These are phyloP conservation scores for Miamiensis avidus DNA, from an alignment of 169 alveolate species.

Conservation along the genomic window DNA sequence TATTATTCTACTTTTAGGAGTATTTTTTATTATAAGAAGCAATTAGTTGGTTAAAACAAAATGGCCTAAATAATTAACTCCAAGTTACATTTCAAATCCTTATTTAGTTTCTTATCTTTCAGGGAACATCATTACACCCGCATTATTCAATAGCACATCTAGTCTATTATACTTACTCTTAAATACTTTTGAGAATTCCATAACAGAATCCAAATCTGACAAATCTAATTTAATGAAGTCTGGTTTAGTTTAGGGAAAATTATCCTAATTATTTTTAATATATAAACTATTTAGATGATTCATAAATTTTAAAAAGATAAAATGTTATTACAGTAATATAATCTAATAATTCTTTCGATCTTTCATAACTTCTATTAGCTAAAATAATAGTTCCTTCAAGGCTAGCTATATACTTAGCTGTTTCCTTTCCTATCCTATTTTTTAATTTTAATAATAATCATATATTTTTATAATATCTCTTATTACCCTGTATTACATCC, in stretches of 20 bases:
- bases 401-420: constrained; percentile 61
- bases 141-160: constrained; percentile 78
- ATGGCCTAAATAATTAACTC: constrained; percentile 72
- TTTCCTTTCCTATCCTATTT: constrained; percentile 82
- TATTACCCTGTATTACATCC: constrained; percentile 80
- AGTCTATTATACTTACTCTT: constrained; percentile 34
- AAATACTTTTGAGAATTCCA: constrained; percentile 38
- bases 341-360: constrained; percentile 28
- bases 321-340: neutral
- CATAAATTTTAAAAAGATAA: too few relatives aligned
- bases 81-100: constrained; percentile 61
- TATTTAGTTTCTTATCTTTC: constrained; percentile 28
- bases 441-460: too few relatives aligned
- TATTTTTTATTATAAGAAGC: constrained; percentile 41
- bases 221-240: constrained; percentile 52
- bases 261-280: constrained; percentile 11
- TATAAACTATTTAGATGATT: too few relatives aligned
- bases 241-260: constrained; percentile 11
- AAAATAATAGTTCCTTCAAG: constrained; percentile 75
- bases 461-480: too few relatives aligned
- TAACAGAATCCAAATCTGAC: constrained; percentile 47
- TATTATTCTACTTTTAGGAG: constrained; percentile 49
- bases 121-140: constrained; percentile 71
- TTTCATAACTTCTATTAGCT: constrained; percentile 59
- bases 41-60: constrained; percentile 54